Conservation (phyloP, 768 basidiomycete species). For the Suillus decipiens region DNA sequence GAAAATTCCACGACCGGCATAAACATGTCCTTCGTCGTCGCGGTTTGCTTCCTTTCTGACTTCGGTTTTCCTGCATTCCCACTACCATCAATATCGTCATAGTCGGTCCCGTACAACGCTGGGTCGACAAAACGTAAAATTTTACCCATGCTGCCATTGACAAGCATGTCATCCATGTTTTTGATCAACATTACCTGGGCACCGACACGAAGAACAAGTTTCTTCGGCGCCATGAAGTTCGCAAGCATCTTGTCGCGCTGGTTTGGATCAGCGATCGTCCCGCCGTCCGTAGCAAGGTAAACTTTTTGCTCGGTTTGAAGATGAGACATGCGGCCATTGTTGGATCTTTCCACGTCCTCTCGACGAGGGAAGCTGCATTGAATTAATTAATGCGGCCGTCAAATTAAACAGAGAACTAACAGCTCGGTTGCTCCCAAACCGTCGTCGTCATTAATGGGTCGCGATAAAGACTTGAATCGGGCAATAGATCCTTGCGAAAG, state of each 20-base stretch:
- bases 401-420: conserved; percentile 43
- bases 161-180: conserved; percentile 86
- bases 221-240: conserved; percentile 87
- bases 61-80: conserved; percentile 37
- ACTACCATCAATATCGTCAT: conserved; percentile 36
- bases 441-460: conserved; percentile 75
- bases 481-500: conserved; percentile 64
- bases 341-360: conserved; percentile 89
- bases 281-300: conserved; percentile 67
- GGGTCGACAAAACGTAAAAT: conserved; percentile 74
- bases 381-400: conserved; percentile 3
- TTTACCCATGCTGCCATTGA: conserved; percentile 93
- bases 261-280: conserved; percentile 48
- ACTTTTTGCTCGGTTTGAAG: conserved; percentile 54
- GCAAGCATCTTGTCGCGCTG: conserved; percentile 78
- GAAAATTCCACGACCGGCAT: conserved; percentile 82
- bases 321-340: conserved; percentile 62
- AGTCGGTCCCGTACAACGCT: conserved; percentile 43
- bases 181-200: conserved; percentile 97
- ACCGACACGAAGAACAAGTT: conserved; percentile 69
- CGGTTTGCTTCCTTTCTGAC: conserved; percentile 26
- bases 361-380: conserved; percentile 81
- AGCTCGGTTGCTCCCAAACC: conserved; percentile 89
- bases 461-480: conserved; percentile 69
- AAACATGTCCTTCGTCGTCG: conserved; percentile 34